Base-by-base conservation (phyloP, 75 land plant genomes). In the Pinus taeda region DNA sequence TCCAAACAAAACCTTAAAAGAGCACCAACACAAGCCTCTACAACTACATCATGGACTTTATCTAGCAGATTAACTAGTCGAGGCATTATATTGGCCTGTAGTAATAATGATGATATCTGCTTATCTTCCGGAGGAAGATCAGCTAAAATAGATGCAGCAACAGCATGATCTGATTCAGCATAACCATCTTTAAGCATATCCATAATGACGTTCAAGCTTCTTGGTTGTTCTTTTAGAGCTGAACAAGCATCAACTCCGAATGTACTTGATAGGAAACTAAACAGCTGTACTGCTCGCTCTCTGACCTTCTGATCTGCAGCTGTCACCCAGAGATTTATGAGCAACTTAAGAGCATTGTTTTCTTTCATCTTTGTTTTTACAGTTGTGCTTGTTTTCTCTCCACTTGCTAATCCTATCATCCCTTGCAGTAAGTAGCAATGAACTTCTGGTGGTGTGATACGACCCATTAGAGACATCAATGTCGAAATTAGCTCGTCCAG, bases 11-110 rank as follows among this genome's bases (percentile, higher is more conserved):
- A 79, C 17, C 84, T 74, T 49, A 83, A 57, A 33, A 82, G 74
- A 26, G 83, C 70, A 6, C 81, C 85, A 55, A 69, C 75, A 66
- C 69, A 59, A n/a, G 85, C 85, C 78, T 85, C 87, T 20, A 71
- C 78, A 22, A 82, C 62, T 30, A 57, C 65, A 49, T 70, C 53
- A 60, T 83, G 74, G 24, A 65, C 57, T 17, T 57, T 58, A 7
- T 49, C 76, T 39, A 82, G 61, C 29, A 84, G 39, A 20, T 29
- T 75, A 17, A 75, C 73, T 53, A 85, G 67, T 21, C 17, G 55
- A 20, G 76, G 74, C 42, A 85, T 57, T 11, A 82, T 53, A 21
- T 85, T 66, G 29, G 77, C 33, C 17, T 24, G 22, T 4, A 39
- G 15, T 36, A 75, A 62, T 22, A 49, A 24, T 13, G 22, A 53